Evolutionary conservation across 176 grass and related monocot species (phyloP), one percentile per base, ranked within the genome.

Genomic region (Pharus latifolius): DNA sequence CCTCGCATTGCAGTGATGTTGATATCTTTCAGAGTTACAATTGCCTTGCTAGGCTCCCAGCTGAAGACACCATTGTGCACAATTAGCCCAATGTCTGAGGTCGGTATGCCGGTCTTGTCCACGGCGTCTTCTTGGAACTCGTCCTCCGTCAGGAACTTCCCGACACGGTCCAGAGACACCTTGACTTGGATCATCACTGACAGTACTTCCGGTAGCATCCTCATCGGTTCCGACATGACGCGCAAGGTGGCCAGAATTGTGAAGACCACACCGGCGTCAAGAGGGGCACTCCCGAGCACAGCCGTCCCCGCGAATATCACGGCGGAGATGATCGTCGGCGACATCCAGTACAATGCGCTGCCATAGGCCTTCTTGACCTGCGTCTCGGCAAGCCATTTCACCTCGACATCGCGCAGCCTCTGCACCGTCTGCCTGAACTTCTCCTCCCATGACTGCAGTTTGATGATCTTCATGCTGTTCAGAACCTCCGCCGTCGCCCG

Each of bases 171-270:
- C 9, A 98, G 58, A 7, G 89, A 92, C 32, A 98, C 89, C 81
- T 98, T 98, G 19, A 84, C 79, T 52, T 93, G 94, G 76, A 92
- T 89, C 71, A 98, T 82, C 33, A 93, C 54, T 20, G 89, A 93
- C n/a, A 98, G 31, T 31, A 80, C 75, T 66, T 98, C 94, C 34
- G 89, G 89, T 32, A 98, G 75, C 75, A 93, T 78, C 82, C 94
- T 78, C 84, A 88, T 89, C 0, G 86, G 87, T 67, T 98, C 84
- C 0, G 82, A 89, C 12, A 90, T 44, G 56, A 98, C 82, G 51
- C 87, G 78, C 53, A 98, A 50, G 32, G 94, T 88, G 32, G 89
- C 78, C 14, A 98, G 90, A 53, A 89, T 44, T 71, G 94, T 91
- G 69, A 91, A 98, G 72, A 98, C 73, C 3, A 87, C 86, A 72